Conservation (phyloP, 495 filamentous ascomycete species). For the Aspergillus sclerotiicarbonarius region DNA sequence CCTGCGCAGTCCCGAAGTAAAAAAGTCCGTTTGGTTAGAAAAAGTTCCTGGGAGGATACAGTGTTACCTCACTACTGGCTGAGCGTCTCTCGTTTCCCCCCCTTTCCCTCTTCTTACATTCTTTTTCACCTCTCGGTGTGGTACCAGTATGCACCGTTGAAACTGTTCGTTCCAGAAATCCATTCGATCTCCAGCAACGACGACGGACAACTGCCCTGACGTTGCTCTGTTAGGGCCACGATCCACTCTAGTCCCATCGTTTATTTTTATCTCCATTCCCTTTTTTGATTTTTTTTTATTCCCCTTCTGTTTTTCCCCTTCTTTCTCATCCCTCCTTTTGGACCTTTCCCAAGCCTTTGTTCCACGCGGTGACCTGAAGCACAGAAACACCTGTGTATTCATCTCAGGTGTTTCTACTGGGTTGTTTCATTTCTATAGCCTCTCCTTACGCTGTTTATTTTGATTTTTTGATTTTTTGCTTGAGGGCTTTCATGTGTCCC, state of each 20-base stretch:
- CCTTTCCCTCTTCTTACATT: slow-evolving; percentile 10
- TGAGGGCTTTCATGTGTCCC: slow-evolving; percentile 12
- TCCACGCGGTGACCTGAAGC: slow-evolving; percentile 13
- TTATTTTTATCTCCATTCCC: slow-evolving; percentile 15
- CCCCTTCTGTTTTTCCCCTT: slow-evolving; percentile 16
- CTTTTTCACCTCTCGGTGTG: slow-evolving; percentile 10
- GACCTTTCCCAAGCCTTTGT: not conserved
- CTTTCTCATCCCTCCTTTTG: slow-evolving; percentile 16
- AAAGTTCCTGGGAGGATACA: slow-evolving; percentile 21
- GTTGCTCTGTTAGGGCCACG: slow-evolving; percentile 17
- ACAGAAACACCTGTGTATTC: slow-evolving; percentile 9
- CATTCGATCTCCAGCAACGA: slow-evolving; percentile 21
- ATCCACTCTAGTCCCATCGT: slow-evolving; percentile 23
- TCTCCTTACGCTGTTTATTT: slow-evolving; percentile 5
- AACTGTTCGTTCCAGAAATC: slow-evolving; percentile 19
- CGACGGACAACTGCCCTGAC: slow-evolving; percentile 11
- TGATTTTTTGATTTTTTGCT: slow-evolving; percentile 2
- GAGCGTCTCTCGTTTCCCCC: slow-evolving; percentile 9
- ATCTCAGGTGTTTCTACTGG: slow-evolving; percentile 5
- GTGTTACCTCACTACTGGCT: slow-evolving; percentile 20
- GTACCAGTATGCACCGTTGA: slow-evolving; percentile 25
- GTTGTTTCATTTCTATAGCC: not conserved
- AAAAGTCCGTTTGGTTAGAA: slow-evolving; percentile 35
- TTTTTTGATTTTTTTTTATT: slow-evolving; percentile 14
- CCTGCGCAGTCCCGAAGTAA: slow-evolving; percentile 40